Evolutionary conservation across 768 basidiomycete species (phyloP).

Genomic region (Amyloporia xantha): DNA sequence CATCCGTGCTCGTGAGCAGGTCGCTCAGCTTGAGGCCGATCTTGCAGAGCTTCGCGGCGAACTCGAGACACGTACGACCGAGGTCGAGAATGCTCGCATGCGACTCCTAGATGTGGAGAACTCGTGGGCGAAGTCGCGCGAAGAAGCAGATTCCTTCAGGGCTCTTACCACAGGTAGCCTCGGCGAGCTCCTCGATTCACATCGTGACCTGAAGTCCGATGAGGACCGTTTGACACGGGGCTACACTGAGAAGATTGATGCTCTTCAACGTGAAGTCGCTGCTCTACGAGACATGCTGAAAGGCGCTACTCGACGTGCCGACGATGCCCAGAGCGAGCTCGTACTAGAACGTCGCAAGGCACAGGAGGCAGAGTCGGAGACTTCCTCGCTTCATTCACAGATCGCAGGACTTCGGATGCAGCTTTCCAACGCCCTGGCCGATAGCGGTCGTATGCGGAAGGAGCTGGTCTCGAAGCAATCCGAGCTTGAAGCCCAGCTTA

Average conservation of each 20-base stretch:
- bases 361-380: conserved; percentile 59
- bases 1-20: conserved; percentile 61
- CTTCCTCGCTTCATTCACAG: conserved; percentile 62
- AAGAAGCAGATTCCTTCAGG: conserved; percentile 88
- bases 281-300: conserved; percentile 77
- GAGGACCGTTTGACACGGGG: conserved; percentile 72
- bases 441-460: conserved; percentile 63
- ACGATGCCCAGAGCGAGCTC: conserved; percentile 61
- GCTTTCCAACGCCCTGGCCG: conserved; percentile 58
- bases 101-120: conserved; percentile 79
- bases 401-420: conserved; percentile 68
- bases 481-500: conserved; percentile 54
- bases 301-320: conserved; percentile 65
- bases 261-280: conserved; percentile 69
- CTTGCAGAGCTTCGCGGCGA: conserved; percentile 76
- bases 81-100: conserved; percentile 62
- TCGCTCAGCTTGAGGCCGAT: conserved; percentile 67
- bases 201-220: conserved; percentile 77
- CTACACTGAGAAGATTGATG: conserved; percentile 76
- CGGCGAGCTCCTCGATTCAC: conserved; percentile 82
- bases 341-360: conserved; percentile 59
- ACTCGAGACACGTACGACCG: conserved; percentile 65
- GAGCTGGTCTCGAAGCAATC: conserved; percentile 62
- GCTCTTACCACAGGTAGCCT: conserved; percentile 81
- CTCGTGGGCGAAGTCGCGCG: conserved; percentile 85